phyloP scores from a whole-genome alignment of 2,329 filamentous ascomycete genomes.

The Aphanocladium album region DNA sequence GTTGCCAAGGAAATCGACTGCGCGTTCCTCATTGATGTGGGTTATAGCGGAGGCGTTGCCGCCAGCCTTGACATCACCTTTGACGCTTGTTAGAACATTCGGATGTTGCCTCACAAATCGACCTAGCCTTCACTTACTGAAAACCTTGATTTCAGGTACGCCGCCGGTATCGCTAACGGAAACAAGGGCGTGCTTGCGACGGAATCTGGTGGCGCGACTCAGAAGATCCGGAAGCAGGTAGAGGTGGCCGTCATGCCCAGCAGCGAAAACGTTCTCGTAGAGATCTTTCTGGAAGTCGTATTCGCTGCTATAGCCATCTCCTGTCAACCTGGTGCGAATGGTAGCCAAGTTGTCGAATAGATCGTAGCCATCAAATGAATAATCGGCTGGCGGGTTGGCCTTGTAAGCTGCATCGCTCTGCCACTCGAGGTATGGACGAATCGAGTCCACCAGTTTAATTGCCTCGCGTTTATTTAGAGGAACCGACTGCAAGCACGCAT shows the following conservation, averaged over 20 bases:
- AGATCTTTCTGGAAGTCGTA: slow-evolving; percentile 53
- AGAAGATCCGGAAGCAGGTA: slow-evolving; percentile 47
- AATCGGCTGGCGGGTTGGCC: slow-evolving; percentile 46
- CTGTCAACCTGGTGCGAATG: slow-evolving; percentile 38
- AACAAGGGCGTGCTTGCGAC: slow-evolving; percentile 31
- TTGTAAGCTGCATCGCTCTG: slow-evolving; percentile 45
- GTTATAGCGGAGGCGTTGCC: slow-evolving; percentile 19
- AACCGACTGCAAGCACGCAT: slow-evolving; percentile 34
- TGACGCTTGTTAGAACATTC: neutral
- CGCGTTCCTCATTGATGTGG: slow-evolving; percentile 24
- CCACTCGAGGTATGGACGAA: slow-evolving; percentile 40
- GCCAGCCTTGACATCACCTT: slow-evolving; percentile 5
- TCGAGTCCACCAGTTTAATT: slow-evolving; percentile 29
- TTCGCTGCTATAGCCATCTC: slow-evolving; percentile 43
- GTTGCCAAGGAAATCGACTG: slow-evolving; percentile 18
- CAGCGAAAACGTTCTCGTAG: slow-evolving; percentile 42
- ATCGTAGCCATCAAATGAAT: slow-evolving; percentile 45
- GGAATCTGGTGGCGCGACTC: slow-evolving; percentile 42
- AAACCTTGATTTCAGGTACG: slow-evolving; percentile 43
- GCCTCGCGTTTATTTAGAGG: slow-evolving; percentile 33
- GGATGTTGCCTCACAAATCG: neutral
- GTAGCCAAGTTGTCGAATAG: slow-evolving; percentile 39
- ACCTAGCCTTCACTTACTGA: slow-evolving; percentile 20
- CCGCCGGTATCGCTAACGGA: slow-evolving; percentile 27
- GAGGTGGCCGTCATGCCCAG: slow-evolving; percentile 62